Base-by-base conservation (phyloP, 2,329 filamentous ascomycete species). In the Beauveria bassiana region DNA sequence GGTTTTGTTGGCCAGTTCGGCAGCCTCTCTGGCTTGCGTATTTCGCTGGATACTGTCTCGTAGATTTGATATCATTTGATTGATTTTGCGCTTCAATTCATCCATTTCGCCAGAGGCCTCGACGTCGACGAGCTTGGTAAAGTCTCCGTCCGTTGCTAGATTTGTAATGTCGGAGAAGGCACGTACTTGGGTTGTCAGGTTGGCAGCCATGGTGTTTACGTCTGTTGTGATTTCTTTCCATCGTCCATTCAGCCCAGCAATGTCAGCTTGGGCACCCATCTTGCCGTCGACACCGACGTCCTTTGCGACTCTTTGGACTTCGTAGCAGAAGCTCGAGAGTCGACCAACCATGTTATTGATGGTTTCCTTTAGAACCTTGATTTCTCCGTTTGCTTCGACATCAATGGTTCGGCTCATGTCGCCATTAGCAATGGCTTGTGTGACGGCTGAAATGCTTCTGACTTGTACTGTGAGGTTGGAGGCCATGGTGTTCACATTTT, bases 81-180 rank as follows among this genome's bases (percentile, higher is more conserved):
- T 99, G 82, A 99, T 98, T 81, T 98, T 98, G 70, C 93, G 87
- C 78, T 99, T 99, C 68, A 99, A 82, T 74, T 98, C 93, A 75
- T 98, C 95, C 95, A 99, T 98, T 75, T 99, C 95, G 65, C 95
- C 95, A 14, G 93, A 97, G 22, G 95, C 95, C 74, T 97, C 93
- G 20, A 99, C 93, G 53, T 95, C 96, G 73, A 99, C 93, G 62
- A 96, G 86, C 73, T 97, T 96, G 26, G 91, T 96, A 74, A 98
- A 98, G 75, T 99, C 93, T 65, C 95, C 95, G 72, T 96, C 93
- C 63, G 93, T 97, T 31, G 95, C 95, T 43, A 95, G 87, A 73
- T 97, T 96, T n/a, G 93, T 97, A 69, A 99, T 98, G 72, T 98
- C 93, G 59, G 93, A 95, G 74, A 99, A 99, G 43, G 95, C 95